Base-by-base conservation (phyloP, 2,329 filamentous ascomycete species). In the Tetracladium maxilliforme region DNA sequence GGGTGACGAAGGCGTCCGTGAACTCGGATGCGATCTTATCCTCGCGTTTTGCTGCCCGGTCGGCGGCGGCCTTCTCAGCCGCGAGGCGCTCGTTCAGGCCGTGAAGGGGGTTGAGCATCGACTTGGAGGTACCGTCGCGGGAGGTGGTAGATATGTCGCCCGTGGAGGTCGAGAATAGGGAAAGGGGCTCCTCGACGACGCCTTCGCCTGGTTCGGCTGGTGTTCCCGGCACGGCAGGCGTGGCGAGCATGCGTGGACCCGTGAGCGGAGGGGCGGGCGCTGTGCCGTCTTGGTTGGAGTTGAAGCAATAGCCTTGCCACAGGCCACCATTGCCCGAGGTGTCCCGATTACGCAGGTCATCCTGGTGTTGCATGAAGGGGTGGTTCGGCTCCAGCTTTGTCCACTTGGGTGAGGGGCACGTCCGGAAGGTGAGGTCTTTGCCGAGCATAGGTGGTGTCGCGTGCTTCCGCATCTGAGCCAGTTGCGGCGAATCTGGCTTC, bases 381-480 rank as follows among this genome's bases (percentile, higher is more conserved):
- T n/a, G n/a, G 28, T 80, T 75, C 1, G 79, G 73, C 43, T 92
- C 83, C 40, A 92, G 77, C 40, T 82, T 74, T 10, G 84, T 92
- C 27, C 74, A 69, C 47, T 87, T 76, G 6, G 87, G 87, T 14
- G 86, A 93, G 7, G 66, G 62, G 44, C 83, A 93, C 44, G 67
- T 69, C 17, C 83, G 80, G 45, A 94, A 92, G 14, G 63, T 58
- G 27, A 95, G 65, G 36, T 92, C 79, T 29, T 61, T 56, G 28
- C 87, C 87, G 8, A 93, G 68, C 84, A 95, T 92, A 7, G 87
- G 87, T 20, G 87, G 87, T 21, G 62, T 65, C 14, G 64, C 63
- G 21, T 58, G 56, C 31, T 71, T 72, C 13, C 61, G 61, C 54
- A 70, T 65, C 14, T 59, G 56, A 32, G 61, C 53, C 19, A 69